Evolutionary conservation across 139 green algal species (phyloP).

Genomic region (Chlamydomonas asymmetrica): DNA sequence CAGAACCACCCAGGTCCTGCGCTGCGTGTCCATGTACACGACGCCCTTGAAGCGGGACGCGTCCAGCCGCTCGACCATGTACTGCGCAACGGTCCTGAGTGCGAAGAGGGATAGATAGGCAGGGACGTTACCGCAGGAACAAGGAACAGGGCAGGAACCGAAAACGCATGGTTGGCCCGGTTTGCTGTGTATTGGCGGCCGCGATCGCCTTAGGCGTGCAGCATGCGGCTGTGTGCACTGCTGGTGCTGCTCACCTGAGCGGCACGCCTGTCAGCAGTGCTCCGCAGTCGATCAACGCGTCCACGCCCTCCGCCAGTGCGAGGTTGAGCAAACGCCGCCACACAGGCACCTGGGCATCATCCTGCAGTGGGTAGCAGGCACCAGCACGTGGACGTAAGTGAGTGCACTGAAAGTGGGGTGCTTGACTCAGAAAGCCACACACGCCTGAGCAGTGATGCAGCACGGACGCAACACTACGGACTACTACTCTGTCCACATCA

Average conservation of each 20-base stretch:
- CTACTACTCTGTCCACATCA: too few species aligned
- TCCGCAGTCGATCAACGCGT: slow-evolving; percentile 56
- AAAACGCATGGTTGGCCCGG: neutral
- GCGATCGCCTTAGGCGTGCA: neutral
- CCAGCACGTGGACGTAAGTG: too few species aligned
- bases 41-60: slow-evolving; percentile 36
- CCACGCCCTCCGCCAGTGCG: slow-evolving; percentile 25
- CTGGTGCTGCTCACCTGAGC: slow-evolving; percentile 29
- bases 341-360: neutral
- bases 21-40: slow-evolving; percentile 30
- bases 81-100: slow-evolving; percentile 19
- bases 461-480: too few species aligned
- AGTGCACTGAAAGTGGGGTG: too few species aligned
- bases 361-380: neutral
- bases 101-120: too few species aligned
- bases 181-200: neutral
- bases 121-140: too few species aligned
- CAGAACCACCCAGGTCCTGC: slow-evolving; percentile 28
- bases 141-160: neutral
- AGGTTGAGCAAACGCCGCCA: slow-evolving; percentile 48
- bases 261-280: slow-evolving; percentile 49
- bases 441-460: neutral
- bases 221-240: neutral
- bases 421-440: neutral
- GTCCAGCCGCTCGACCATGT: slow-evolving; percentile 23